A percentile compares a stretch with the other conserved stretches of the same genome.
Conservation (phyloP, 805 yeast species). For the Cyberlindnera saturnus region DNA sequence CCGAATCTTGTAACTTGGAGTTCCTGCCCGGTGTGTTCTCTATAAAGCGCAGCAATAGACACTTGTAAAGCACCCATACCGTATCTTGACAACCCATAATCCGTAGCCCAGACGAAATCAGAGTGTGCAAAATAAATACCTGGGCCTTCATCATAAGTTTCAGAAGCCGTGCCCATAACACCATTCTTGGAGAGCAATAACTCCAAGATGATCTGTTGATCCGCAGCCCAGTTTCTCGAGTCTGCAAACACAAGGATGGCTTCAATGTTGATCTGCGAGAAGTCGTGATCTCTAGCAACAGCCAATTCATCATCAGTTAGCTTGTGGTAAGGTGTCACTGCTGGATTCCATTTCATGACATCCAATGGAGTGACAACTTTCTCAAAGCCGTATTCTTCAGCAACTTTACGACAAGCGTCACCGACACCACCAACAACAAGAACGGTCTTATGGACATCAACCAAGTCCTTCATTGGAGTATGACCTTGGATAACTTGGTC, state of each 20-base stretch:
- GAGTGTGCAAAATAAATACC: conserved; percentile 84
- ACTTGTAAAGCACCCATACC: conserved; percentile 96
- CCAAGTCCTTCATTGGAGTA: conserved; percentile 86
- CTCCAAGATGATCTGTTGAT: conserved; percentile 84
- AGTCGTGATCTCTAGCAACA: conserved; percentile 52
- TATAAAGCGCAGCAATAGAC: conserved; percentile 76
- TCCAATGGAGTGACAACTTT: conserved; percentile 80
- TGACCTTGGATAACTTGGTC: conserved; percentile 90
- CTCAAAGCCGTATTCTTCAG: conserved; percentile 76
- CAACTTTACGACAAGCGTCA: conserved; percentile 76
- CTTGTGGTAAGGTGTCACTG: conserved; percentile 78
- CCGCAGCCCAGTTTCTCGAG: conserved; percentile 89
- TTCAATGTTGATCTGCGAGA: conserved; percentile 60
- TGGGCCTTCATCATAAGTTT: conserved; percentile 72
- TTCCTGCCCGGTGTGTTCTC: conserved; percentile 79
- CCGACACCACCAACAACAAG: conserved; percentile 88
- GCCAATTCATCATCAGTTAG: conserved; percentile 64
- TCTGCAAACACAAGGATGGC: conserved; percentile 89
- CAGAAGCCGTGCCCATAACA: conserved; percentile 74
- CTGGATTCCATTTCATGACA: conserved; percentile 79
- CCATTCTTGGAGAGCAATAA: conserved; percentile 71
- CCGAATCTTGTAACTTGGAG: conserved; percentile 80
- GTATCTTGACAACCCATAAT: conserved; percentile 72
- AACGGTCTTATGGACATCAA: conserved; percentile 60
- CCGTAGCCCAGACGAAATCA: conserved; percentile 91